A percentile compares a stretch with the other conserved stretches of the same genome.
Evolutionary conservation across 139 green algal species (phyloP).

Genomic region (Asterochloris erici): DNA sequence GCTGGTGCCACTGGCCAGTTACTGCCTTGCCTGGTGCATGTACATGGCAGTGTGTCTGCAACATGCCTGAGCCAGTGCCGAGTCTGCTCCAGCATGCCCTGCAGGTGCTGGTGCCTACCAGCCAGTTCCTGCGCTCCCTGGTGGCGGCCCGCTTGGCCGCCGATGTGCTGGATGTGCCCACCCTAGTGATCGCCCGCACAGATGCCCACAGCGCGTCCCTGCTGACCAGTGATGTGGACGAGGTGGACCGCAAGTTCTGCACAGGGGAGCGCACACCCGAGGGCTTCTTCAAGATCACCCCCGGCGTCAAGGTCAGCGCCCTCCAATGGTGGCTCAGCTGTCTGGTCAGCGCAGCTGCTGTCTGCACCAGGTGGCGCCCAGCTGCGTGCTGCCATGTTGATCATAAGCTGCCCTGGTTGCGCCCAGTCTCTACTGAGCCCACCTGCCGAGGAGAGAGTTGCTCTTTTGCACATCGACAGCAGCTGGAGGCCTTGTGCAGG

Average conservation of each 20-base stretch:
- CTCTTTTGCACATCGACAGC: neutral
- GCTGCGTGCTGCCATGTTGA: no score
- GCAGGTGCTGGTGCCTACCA: slow-evolving; percentile 71
- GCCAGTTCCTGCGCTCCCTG: slow-evolving; percentile 71
- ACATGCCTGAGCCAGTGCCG: no score
- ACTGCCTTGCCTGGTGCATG: no score
- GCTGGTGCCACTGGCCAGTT: no score
- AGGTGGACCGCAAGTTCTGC: slow-evolving; percentile 74
- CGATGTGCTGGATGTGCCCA: slow-evolving; percentile 68
- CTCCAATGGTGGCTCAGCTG: no score
- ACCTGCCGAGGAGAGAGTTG: no score
- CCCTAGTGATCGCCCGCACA: slow-evolving; percentile 77
- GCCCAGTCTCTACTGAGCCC: no score
- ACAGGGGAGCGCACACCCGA: slow-evolving; percentile 79
- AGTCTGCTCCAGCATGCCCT: neutral
- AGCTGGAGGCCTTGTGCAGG: neutral
- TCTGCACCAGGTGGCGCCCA: no score
- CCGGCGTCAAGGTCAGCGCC: slow-evolving; percentile 63
- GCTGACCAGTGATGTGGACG: slow-evolving; percentile 81
- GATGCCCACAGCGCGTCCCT: slow-evolving; percentile 73
- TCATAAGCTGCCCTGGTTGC: no score
- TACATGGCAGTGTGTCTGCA: no score
- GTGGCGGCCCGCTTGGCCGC: slow-evolving; percentile 73
- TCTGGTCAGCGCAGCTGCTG: no score
- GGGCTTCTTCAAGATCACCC: slow-evolving; percentile 74